These are phyloP conservation scores for Tuber aestivum DNA, from an alignment of 495 filamentous ascomycete genomes.

Conservation along the genomic window DNA sequence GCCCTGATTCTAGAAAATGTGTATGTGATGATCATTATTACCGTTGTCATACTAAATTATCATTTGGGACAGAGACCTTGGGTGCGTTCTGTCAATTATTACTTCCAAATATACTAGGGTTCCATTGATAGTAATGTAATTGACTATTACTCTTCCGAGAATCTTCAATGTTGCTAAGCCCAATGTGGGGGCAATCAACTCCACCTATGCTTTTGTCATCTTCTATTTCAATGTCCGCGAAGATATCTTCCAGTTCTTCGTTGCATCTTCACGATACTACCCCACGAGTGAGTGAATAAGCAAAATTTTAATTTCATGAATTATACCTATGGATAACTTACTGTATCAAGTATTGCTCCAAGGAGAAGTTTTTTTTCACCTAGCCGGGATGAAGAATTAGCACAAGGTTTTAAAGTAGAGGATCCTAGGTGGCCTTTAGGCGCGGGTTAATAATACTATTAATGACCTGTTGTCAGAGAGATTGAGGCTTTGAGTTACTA, in stretches of 20 bases:
- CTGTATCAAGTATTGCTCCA: slow-evolving; percentile 51
- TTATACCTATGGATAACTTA: slow-evolving; percentile 14
- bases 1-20: neutral
- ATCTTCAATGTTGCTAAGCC: neutral
- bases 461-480: slow-evolving; percentile 51
- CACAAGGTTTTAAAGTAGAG: slow-evolving; percentile 53
- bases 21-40: neutral
- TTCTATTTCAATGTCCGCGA: neutral
- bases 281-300: neutral
- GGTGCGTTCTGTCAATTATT: neutral
- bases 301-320: neutral
- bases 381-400: slow-evolving; percentile 46
- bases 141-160: neutral
- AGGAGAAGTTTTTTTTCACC: slow-evolving; percentile 68
- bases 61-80: neutral
- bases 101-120: too few relatives aligned
- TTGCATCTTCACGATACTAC: neutral
- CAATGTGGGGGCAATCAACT: neutral
- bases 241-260: neutral
- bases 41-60: too few relatives aligned
- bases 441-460: slow-evolving; percentile 20
- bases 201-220: neutral
- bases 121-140: neutral
- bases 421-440: slow-evolving; percentile 49
- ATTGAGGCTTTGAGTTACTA: slow-evolving; percentile 49